Evolutionary conservation across 2,329 filamentous ascomycete species (phyloP).

Genomic region (Leptographium lundbergii): DNA sequence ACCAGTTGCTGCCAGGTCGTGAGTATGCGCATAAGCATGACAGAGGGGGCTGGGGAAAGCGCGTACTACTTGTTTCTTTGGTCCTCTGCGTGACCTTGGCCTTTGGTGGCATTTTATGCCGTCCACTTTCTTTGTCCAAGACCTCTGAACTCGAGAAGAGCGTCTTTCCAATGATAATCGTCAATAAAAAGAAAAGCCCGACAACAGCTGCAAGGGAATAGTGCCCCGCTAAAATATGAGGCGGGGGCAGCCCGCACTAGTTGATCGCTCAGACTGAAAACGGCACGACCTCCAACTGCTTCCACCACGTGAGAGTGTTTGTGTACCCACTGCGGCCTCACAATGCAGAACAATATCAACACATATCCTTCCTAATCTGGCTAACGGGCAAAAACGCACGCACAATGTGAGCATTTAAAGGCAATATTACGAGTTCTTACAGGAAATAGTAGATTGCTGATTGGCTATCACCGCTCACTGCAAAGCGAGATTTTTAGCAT

Average conservation of each 20-base stretch:
- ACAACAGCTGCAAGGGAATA: not conserved
- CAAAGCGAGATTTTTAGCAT: not conserved
- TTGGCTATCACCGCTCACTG: not conserved
- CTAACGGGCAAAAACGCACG: too few relatives aligned
- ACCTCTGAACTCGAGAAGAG: not conserved
- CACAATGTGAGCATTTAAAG: not conserved
- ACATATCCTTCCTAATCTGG: not conserved
- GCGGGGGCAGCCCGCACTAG: not conserved
- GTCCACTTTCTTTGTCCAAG: not conserved
- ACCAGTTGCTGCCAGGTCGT: not conserved
- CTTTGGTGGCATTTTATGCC: slow-evolving; percentile 21
- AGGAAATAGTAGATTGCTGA: not conserved
- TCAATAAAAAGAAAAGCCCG: not conserved
- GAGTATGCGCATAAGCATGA: not conserved
- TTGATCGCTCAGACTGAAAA: not conserved
- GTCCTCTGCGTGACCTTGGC: slow-evolving; percentile 16
- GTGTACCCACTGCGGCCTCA: not conserved
- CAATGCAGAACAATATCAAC: not conserved
- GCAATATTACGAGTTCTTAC: not conserved
- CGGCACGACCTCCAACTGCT: not conserved
- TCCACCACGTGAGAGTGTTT: not conserved
- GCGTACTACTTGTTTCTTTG: slow-evolving; percentile 18
- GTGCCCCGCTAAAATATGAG: slow-evolving; percentile 2
- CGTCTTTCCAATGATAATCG: not conserved
- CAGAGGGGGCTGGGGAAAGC: not conserved